Evolutionary conservation across 768 basidiomycete species (phyloP).

Genomic region (Polyporus arcularius): DNA sequence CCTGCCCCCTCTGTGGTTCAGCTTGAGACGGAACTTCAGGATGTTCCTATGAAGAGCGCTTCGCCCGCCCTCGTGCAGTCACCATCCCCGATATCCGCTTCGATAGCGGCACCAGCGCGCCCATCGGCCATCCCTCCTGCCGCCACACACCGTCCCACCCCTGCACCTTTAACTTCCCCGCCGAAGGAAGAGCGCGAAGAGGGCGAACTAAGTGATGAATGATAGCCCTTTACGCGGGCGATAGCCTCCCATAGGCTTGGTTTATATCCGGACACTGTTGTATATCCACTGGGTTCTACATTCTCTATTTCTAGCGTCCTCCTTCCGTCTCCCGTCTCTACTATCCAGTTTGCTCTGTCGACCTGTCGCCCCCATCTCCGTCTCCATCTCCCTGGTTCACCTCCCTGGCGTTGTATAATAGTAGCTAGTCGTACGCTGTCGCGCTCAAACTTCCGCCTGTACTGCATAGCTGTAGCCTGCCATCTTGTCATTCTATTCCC

Average conservation of each 20-base stretch:
- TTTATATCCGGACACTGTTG: background rate
- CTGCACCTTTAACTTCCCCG: background rate
- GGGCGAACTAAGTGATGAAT: constrained; percentile 26
- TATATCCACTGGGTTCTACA: background rate
- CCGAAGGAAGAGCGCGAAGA: constrained; percentile 25
- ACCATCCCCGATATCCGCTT: background rate
- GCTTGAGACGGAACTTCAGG: background rate
- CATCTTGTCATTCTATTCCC: background rate
- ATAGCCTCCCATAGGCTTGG: background rate
- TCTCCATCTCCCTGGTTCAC: background rate
- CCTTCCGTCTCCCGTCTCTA: background rate
- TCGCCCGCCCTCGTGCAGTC: too few species aligned
- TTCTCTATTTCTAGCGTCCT: background rate
- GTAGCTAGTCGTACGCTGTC: constrained; percentile 11
- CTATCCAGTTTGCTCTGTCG: background rate
- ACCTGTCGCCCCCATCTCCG: too few species aligned
- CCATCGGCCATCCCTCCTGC: background rate
- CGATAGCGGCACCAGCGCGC: background rate
- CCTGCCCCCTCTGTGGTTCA: background rate
- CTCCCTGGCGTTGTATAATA: constrained; percentile 10
- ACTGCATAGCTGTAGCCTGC: constrained; percentile 22
- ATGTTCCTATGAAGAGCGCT: background rate
- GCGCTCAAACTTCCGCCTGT: constrained; percentile 9
- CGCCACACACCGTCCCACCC: background rate
- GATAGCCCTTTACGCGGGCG: background rate